Percentiles rank a stretch among this genome's conserved stretches.
These are phyloP conservation scores for Daucus carota DNA, from an alignment of 129 eudicot genomes.

Conservation along the genomic window DNA sequence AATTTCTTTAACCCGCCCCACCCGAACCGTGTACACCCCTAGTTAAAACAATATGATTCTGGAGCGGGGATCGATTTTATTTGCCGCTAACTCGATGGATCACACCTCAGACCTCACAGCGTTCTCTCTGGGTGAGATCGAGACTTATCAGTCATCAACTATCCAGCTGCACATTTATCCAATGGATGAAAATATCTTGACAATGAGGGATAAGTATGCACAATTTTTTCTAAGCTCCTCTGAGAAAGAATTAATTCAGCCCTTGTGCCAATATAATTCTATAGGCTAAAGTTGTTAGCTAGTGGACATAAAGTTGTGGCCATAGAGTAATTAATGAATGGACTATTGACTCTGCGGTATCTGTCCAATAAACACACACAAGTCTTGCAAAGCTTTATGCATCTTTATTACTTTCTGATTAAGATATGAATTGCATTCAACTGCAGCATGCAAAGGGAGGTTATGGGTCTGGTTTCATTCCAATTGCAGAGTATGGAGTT, in stretches of 20 bases:
- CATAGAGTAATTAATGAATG: neutral
- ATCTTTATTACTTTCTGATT: neutral
- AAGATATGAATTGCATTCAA: neutral
- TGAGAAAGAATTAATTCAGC: neutral
- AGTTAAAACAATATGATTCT: no score
- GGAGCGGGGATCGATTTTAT: no score
- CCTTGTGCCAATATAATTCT: neutral
- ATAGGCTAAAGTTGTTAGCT: neutral
- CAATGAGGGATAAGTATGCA: no score
- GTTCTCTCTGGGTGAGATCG: neutral
- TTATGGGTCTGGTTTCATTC: conserved; percentile 75
- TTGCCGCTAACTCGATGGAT: no score
- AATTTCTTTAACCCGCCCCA: no score
- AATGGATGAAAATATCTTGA: neutral
- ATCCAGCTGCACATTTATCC: neutral
- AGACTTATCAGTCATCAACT: neutral
- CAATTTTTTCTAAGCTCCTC: neutral
- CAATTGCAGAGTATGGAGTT: conserved; percentile 90
- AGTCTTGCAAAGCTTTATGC: neutral
- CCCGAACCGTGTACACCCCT: no score
- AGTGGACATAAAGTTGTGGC: neutral
- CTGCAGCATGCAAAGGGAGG: conserved; percentile 56
- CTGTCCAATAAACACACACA: neutral
- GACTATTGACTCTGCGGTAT: neutral
- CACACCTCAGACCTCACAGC: neutral